Base-by-base conservation (phyloP, 2,329 filamentous ascomycete species). In the Apiospora rasikravindrae region DNA sequence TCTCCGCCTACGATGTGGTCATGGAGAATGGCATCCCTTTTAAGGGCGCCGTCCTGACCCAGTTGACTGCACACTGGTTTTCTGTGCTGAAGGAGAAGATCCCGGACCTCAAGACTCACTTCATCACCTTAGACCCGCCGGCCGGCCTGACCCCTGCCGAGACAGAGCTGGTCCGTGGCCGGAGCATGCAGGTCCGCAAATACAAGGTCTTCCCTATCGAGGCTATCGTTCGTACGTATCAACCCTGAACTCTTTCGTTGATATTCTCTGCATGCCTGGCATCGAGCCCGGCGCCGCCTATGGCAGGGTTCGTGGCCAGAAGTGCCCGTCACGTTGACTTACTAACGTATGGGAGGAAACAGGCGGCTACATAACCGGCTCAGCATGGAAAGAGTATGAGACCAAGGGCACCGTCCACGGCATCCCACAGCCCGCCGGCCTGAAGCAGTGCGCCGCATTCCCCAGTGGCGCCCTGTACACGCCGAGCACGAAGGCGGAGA, bases 1-100 rank as follows among this genome's bases (percentile, higher is more conserved):
- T 98, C 81, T 98, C 94, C 33, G 96, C 96, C 71, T 98, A 96
- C 86, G 96, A 98, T 88, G 94, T 97, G 77, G 90, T 97, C 77
- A 91, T 97, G 87, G 70, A 69, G 78, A 98, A 96, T 77, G 85
- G 85, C 75, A 85, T 88, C 69, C 84, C 85, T 66, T 79, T 84
- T 79, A 90, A 90, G 83, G 88, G 88, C 75, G 80, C 81, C 72
- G 82, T 89, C 69, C 83, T 89, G 69, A 87, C 84, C 40, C 79
- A 82, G 73, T 77, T 85, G 73, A 82, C 81, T 69, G 85, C 85
- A 19, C 85, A 88, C 77, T 90, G 88, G 88, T 90, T 90, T 81
- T 77, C 80, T 49, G 83, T 88, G 22, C 83, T 87, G 69, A 77
- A 82, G 5, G 77, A 82, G 47, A 80, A 80, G 37, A 78, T 89